Base-by-base conservation (phyloP, 305 asterid species). In the Fraxinus floribunda region DNA sequence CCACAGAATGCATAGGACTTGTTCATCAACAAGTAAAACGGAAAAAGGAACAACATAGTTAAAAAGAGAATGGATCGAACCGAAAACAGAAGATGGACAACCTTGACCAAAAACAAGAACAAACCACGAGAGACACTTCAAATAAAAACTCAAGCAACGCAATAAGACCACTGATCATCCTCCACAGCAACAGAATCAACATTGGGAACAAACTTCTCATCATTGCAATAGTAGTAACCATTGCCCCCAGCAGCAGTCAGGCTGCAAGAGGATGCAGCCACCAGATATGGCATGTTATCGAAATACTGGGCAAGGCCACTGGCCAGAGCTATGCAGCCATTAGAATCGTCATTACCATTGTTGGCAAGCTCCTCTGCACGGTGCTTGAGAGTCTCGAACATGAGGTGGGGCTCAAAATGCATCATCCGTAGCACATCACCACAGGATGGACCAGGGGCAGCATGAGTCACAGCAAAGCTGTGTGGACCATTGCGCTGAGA, bases 321-420 rank as follows among this genome's bases (percentile, higher is more conserved):
- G 24, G 85, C 88, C 2, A 91, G 79, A 9, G 83, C 84, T 55
- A 77, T 30, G 38, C 81, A 85, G 2, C 74, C 35, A 9, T 79
- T 77, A n/a, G 34, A 49, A 35, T 49, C 68, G 39, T 13, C 36
- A 10, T 70, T 80, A 1, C 68, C 83, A 35, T 85, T 82, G 16
- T 74, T 81, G 11, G 86, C 74, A 8, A 79, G 85, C 64, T 88
- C 93, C 74, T 90, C 94, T 0, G 88, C 88, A 0, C 93, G 89
- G 84, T 87, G 94, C 89, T 90, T 90, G 81, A 91, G 92, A 0
- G 88, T 86, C 87, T 87, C 81, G 24, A 90, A 91, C 94, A 91
- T 91, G 81, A 90, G 83, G 85, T 87, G 89, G 2, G 94, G 94
- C 84, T 91, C 91, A 62, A 88, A 91, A 49, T 90, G 92, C 94